Base-by-base conservation (phyloP, 2,329 filamentous ascomycete species). In the Diaporthe destruens region DNA sequence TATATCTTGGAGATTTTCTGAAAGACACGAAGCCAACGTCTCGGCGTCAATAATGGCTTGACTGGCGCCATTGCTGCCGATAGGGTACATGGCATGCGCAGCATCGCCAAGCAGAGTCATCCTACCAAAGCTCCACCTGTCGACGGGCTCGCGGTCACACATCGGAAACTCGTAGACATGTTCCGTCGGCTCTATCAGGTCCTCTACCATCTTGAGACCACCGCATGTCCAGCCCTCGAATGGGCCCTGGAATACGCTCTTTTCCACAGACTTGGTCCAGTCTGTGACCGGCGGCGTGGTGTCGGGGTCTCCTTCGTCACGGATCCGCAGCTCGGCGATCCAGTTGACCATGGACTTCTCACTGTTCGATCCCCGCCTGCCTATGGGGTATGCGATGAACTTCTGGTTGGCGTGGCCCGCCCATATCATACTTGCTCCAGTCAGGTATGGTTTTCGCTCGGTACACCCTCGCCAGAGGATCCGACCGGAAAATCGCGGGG, bases 321-420 rank as follows among this genome's bases (percentile, higher is more conserved):
- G 78, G 2, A 85, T 81, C 12, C 84, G 79, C 29, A 85, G 75
- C 75, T 85, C 84, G 3, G 83, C 84, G 57, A 85, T 85, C 84
- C 84, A 86, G 69, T 86, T 85, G 9, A 85, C 82, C 6, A 86
- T 75, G 8, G 80, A 82, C 56, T 81, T 82, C 47, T 81, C 81
- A 5, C 78, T 77, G 23, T 78, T 76, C 42, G 78, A 77, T 3
- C 81, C 80, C 20, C 81, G 79, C 25, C 80, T 78, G 14, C 81
- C 81, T 53, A 86, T 85, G 1, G 83, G 84, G 71, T 86, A 86
- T 6, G 84, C 83, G 74, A 86, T 85, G 78, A 85, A 85, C 56
- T 85, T 85, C 71, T 85, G 84, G 72, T 85, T 82, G 1, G 83
- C 84, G 70, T 85, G 84, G 5, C 84, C 84, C 14, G 82, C 82